Evolutionary conservation across 176 grass and related monocot genomes (phyloP).

Genomic region (sorghum (Sorghum bicolor)): Sorghum_bicolor_NCBIv3 NC_012879.2:47222001-47222500

Average conservation of each 20-base stretch:
- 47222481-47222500: neutral
- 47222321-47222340: neutral
- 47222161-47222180: neutral
- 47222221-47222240: neutral
- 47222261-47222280: neutral
- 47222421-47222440: neutral
- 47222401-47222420: neutral
- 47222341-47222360: neutral
- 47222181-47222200: neutral
- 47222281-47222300: neutral
- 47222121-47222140: neutral
- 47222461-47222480: neutral
- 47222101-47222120: neutral
- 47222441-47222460: neutral
- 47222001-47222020: slow-evolving; percentile 98
- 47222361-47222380: neutral
- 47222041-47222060: slow-evolving; percentile 33
- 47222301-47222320: neutral
- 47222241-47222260: neutral
- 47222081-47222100: neutral
- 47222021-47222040: slow-evolving; percentile 86
- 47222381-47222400: neutral
- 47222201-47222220: neutral
- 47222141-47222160: neutral
- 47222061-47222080: neutral